A percentile compares a stretch with the other conserved stretches of the same genome.
phyloP scores from a whole-genome alignment of 352 stramenopile genomes.

The Aphanomyces invadans region DNA sequence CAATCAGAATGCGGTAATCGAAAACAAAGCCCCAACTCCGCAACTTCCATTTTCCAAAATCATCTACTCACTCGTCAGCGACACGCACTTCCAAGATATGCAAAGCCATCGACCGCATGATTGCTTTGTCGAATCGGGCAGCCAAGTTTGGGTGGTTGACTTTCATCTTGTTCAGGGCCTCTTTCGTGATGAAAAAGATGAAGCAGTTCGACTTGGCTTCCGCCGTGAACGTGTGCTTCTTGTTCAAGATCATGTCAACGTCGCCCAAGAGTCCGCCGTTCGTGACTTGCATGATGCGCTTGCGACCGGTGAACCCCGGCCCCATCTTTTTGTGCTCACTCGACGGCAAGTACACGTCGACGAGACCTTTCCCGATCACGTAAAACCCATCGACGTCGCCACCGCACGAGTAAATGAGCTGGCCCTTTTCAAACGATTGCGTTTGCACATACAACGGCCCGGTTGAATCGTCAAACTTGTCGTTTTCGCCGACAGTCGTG shows the following conservation, averaged over 20 bases:
- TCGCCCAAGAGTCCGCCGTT: constrained; percentile 71
- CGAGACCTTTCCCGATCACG: constrained; percentile 77
- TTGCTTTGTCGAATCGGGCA: constrained; percentile 72
- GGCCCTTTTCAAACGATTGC: constrained; percentile 44
- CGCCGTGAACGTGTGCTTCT: constrained; percentile 73
- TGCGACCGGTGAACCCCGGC: constrained; percentile 63
- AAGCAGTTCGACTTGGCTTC: constrained; percentile 55
- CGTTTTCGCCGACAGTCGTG: constrained; percentile 9
- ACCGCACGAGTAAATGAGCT: constrained; percentile 64
- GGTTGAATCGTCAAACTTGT: constrained; percentile 47
- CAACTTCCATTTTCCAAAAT: too few species aligned
- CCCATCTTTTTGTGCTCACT: constrained; percentile 72
- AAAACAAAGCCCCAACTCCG: too few species aligned
- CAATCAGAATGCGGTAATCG: too few species aligned
- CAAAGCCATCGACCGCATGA: constrained; percentile 78
- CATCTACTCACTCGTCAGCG: constrained; percentile 57
- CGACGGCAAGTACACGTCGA: constrained; percentile 78
- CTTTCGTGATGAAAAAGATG: constrained; percentile 76
- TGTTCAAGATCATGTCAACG: constrained; percentile 72
- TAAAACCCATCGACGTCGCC: constrained; percentile 55
- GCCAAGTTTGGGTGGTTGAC: constrained; percentile 52
- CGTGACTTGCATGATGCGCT: constrained; percentile 74
- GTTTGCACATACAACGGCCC: constrained; percentile 66
- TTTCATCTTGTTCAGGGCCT: constrained; percentile 65
- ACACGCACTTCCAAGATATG: constrained; percentile 81